phyloP scores from a whole-genome alignment of 352 stramenopile genomes.

The Phytophthora aleatoria region DNA sequence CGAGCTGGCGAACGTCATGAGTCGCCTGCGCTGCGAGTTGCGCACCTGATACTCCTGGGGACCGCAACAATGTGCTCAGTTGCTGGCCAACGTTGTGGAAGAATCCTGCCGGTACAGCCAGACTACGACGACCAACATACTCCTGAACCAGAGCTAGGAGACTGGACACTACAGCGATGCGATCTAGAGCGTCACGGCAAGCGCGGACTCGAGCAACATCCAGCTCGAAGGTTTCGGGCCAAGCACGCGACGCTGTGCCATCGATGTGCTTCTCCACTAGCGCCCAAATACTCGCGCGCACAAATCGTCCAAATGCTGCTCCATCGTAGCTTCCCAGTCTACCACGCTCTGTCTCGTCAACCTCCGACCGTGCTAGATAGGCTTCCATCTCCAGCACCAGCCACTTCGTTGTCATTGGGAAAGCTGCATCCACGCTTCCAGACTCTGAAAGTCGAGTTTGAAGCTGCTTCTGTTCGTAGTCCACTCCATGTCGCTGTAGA shows the following conservation, averaged over 20 bases:
- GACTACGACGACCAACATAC: conserved; percentile 37
- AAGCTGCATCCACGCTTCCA: conserved; percentile 22
- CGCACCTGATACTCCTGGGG: conserved; percentile 46
- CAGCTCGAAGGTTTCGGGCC: conserved; percentile 71
- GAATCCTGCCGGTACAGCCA: conserved; percentile 38
- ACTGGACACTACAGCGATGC: conserved; percentile 58
- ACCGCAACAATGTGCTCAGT: conserved; percentile 50
- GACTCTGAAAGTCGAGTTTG: conserved; percentile 35
- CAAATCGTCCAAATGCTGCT: conserved; percentile 47
- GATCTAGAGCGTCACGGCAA: conserved; percentile 61
- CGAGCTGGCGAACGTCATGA: conserved; percentile 38
- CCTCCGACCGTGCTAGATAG: conserved; percentile 28
- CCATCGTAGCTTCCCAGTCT: conserved; percentile 37
- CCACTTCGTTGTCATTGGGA: conserved; percentile 60
- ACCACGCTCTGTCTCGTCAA: conserved; percentile 30
- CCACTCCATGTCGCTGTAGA: conserved; percentile 57
- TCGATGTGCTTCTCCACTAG: conserved; percentile 64
- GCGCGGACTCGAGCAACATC: conserved; percentile 60
- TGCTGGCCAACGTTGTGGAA: conserved; percentile 36
- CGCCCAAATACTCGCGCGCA: conserved; percentile 50
- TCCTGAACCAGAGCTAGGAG: conserved; percentile 69
- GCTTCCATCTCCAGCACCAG: conserved; percentile 41
- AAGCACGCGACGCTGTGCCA: conserved; percentile 36
- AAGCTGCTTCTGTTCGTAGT: conserved; percentile 72
- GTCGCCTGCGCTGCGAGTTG: conserved; percentile 62